Base-by-base conservation (phyloP, 495 filamentous ascomycete genomes). In the Trichoderma parareesei region DNA sequence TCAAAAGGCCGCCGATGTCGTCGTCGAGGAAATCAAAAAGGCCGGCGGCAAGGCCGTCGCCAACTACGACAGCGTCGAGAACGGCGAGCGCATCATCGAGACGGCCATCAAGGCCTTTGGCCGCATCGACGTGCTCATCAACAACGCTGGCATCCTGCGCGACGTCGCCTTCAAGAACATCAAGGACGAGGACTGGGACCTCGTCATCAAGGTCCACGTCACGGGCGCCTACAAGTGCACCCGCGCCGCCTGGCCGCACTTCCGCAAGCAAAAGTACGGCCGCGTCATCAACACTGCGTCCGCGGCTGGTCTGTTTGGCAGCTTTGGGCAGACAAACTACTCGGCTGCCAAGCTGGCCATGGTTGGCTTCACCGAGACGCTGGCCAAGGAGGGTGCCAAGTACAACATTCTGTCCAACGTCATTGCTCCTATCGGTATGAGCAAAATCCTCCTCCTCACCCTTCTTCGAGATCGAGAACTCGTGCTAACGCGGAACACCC, bases 91-190 rank as follows among this genome's bases (percentile, higher is more conserved):
- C 72, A 98, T 98, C 75, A 96, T 98, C 80, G 89, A 97, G 65
- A 97, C 94, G 27, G 95, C 94, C 68, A 92, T 98, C 71, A 85
- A 93, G 80, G 84, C 81, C 67, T 98, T 92, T 71, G 95, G 94
- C 68, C 89, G 93, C 68, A 85, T 98, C 74, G 94, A 98, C 78
- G 81, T 98, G 60, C 87, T 98, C 68, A 85, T 98, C 76, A 98
- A 98, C 84, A 98, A 98, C 74, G 94, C 94, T 65, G 94, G 94
- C 73, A 98, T 98, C 72, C 84, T 98, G 64, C 89, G 94, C 65
- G 94, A 98, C 81, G 73, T 98, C 71, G 92, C 88, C 81, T 98
- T 98, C 80, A 96, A 96, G 86, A 98, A 98, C 78, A 97, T 98
- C 91, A 92, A 88, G 74, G 93, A 98, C 74, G 75, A 86, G 73